Evolutionary conservation across 306 rosid genomes (phyloP), one percentile per base, ranked within the genome.

Genomic region (Prunus mume): DNA sequence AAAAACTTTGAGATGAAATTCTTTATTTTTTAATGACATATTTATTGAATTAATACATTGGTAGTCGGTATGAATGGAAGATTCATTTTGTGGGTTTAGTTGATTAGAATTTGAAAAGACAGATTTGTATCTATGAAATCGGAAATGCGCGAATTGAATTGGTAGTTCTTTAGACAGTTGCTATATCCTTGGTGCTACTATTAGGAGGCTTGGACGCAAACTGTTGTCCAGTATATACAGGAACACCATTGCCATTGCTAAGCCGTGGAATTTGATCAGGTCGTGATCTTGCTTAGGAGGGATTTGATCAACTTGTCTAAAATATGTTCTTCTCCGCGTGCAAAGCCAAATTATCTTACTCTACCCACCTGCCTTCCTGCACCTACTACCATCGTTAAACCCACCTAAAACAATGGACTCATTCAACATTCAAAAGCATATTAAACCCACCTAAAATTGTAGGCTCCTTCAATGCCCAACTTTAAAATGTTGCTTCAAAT

Each of bases 291-390:
- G 51, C 65, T 54, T 71, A 2, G n/a, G 50, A 54, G 2, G n/a
- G 2, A 28, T 63, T 30, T 30, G 32, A 61, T 63, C 45, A 30
- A 63, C 20, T 30, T 17, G 65, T 27, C 19, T 27, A 13, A 27
- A 25, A 5, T 71, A 6, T 32, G 46, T 7, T 18, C 7, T 2
- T 12, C 51, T 12, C 75, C 34, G 18, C n/a, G 13, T 20, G 25
- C 18, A 70, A n/a, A 51, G 61, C 74, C 58, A 50, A 70, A 19
- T 70, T 28, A 13, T 50, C 74, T 5, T 27, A 51, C 74, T 69
- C 60, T 0, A 30, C 49, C 14, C 50, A n/a, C 3, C 43, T 24
- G n/a, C 18, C 73, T 5, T 27, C 60, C 46, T 18, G 12, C 47
- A 51, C 75, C 62, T 30, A 52, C 22, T 60, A 51, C 63, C 45